A percentile compares a stretch with the other conserved stretches of the same genome.
phyloP scores from a whole-genome alignment of 2,329 filamentous ascomycete genomes.

The Neurospora crassa region DNA sequence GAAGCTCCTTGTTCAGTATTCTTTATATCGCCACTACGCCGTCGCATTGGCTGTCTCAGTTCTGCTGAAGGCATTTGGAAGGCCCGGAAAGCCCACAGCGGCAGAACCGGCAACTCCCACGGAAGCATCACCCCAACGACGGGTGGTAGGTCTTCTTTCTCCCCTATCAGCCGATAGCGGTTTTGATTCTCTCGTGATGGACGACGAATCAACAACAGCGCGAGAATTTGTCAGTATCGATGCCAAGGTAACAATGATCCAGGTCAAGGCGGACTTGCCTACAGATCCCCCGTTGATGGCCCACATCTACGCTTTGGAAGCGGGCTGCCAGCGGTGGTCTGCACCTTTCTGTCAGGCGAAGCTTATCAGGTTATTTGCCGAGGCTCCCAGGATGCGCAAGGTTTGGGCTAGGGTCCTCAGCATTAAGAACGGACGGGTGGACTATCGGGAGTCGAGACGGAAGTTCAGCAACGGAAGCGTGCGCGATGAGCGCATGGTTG shows the following conservation, averaged over 20 bases:
- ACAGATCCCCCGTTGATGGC: conserved; percentile 86
- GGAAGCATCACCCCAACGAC: conserved; percentile 18
- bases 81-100: conserved; percentile 34
- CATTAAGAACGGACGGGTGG: conserved; percentile 70
- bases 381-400: conserved; percentile 70
- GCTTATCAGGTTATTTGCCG: conserved; percentile 75
- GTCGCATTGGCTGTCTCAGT: conserved; percentile 73
- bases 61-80: conserved; percentile 59
- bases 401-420: conserved; percentile 84
- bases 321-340: conserved; percentile 79
- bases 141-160: conserved; percentile 16
- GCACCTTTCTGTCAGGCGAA: conserved; percentile 70
- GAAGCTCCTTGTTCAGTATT: conserved; percentile 77
- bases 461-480: conserved; percentile 51
- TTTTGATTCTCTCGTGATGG: conserved; percentile 24
- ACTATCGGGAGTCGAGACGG: conserved; percentile 66
- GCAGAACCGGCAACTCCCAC: conserved; percentile 22
- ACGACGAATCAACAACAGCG: conserved; percentile 24
- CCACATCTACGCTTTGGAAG: conserved; percentile 74
- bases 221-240: conserved; percentile 72
- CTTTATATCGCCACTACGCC: conserved; percentile 86
- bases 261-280: conserved; percentile 83
- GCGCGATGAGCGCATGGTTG: conserved; percentile 70
- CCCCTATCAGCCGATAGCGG: conserved; percentile 14
- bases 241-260: conserved; percentile 69